Evolutionary conservation across 2,329 filamentous ascomycete genomes (phyloP).

Genomic region (Sordariomycetes sp.): DNA sequence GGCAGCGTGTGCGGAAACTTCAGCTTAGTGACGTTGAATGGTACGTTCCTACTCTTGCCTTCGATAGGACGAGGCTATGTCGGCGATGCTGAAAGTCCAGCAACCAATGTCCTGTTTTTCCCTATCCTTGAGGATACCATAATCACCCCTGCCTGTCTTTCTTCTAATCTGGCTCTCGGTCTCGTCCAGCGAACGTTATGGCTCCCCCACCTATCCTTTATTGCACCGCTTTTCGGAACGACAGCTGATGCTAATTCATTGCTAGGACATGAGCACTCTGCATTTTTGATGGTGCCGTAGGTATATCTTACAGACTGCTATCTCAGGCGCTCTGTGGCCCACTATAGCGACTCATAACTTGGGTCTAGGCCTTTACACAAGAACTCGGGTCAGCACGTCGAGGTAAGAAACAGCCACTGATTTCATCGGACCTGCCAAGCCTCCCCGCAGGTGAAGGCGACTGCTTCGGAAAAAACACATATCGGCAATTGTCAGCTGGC

Average conservation of each 20-base stretch:
- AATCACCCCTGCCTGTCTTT: background rate
- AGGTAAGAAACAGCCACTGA: background rate
- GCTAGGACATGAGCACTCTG: background rate
- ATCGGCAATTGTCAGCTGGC: no score
- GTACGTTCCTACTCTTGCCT: conserved; percentile 34
- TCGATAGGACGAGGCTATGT: background rate
- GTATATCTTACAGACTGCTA: background rate
- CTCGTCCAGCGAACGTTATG: no score
- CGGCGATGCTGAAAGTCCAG: background rate
- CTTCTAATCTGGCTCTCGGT: conserved; percentile 4
- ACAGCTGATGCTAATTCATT: background rate
- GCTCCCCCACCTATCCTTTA: no score
- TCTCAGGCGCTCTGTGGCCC: background rate
- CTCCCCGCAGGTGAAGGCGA: background rate
- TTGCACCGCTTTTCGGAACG: background rate
- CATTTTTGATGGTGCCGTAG: background rate
- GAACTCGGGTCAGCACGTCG: background rate
- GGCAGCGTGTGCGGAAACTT: conserved; percentile 76
- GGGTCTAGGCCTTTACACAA: background rate
- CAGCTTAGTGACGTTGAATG: conserved; percentile 97
- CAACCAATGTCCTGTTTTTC: background rate
- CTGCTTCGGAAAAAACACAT: no score
- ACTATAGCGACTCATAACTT: background rate
- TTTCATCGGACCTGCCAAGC: background rate
- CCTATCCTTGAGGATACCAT: background rate